Evolutionary conservation across 2,329 filamentous ascomycete species (phyloP), one percentile per base, ranked within the genome.

Genomic region (Botrytis aclada): DNA sequence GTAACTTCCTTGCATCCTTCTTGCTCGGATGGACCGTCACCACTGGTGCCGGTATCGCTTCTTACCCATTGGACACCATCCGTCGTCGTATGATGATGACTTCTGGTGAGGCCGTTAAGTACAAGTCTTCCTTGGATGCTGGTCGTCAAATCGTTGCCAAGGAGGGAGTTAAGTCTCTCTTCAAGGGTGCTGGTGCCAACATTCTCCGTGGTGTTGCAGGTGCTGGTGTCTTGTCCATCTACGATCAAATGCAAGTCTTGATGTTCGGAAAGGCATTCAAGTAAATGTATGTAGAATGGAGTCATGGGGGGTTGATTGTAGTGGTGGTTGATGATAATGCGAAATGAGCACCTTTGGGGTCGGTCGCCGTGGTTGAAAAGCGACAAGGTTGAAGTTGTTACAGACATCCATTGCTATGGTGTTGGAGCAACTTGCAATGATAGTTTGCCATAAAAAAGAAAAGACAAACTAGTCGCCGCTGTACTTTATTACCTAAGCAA

Each of bases 61-160:
- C 96, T 83, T 99, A 99, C 90, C 96, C 96, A 88, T 94, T 99
- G 84, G 96, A 99, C 88, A 99, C 96, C 84, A 94, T 99, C 89
- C 96, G 96, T 91, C 95, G 96, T 91, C 96, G 96, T 89, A 99
- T 99, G 96, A 99, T 99, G 96, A 99, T 99, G 96, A 99, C 96
- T 82, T 91, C 88, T 79, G 89, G 89, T 87, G 88, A 97, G 93
- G 96, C 96, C 89, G 96, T 99, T 91, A 99, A 99, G 93, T 99
- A 99, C 94, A 94, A 92, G 86, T 93, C 91, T 85, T 97, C 96
- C 80, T 82, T 98, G 82, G 96, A 99, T 87, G 96, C 96, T 84
- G 95, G 91, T 86, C 89, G 89, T 86, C 94, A 98, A 92, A 99
- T 99, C 84, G 85, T 98, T 83, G 95, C 95, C 88, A 93, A 93